Evolutionary conservation across 139 green algal species (phyloP), one percentile per base, ranked within the genome.

Genomic region (Closterium sp.): DNA sequence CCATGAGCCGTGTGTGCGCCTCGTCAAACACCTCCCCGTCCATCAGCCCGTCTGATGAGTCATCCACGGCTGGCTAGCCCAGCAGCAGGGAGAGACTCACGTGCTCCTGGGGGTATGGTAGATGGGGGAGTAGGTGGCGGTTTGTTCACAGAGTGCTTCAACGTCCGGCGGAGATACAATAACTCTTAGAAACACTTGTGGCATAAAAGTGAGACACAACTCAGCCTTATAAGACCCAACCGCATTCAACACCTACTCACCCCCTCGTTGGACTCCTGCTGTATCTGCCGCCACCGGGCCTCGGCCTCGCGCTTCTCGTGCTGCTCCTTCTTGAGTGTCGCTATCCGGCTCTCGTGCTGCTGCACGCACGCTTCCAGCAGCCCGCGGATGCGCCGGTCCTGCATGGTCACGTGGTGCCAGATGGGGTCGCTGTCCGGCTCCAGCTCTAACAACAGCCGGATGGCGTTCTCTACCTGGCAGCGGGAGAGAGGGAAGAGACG

Each of bases 361-460:
- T 91, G 28, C 64, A 35, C 76, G 12, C 33, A 69, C n/a, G 76
- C 84, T 35, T 94, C 91, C 88, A 94, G 76, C 76, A 93, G 34
- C 21, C 88, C 88, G 76, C 91, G 28, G 25, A 94, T 94, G 35
- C 91, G 76, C 38, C 87, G 34, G 34, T 93, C 91, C 86, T 93
- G 91, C 43, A 92, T 35, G 21, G 33, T 69, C 21, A 93, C 87
- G 43, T 92, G 92, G 33, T 93, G 91, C 91, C 91, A 93, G 8
- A 93, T 64, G 33, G 91, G 91, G 43, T 93, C 91, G 21, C 31
- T 34, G 32, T 93, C 87, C 8, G 91, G 91, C 66, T 93, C 91
- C 3, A 93, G n/a, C 32, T 93, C 91, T 16, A 84, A 32, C 32
- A 93, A 34, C 33, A 93, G 88, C 34, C 55, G 43, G 32, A 93